Conservation (phyloP, 805 yeast genomes). For the Candida verbasci region DNA sequence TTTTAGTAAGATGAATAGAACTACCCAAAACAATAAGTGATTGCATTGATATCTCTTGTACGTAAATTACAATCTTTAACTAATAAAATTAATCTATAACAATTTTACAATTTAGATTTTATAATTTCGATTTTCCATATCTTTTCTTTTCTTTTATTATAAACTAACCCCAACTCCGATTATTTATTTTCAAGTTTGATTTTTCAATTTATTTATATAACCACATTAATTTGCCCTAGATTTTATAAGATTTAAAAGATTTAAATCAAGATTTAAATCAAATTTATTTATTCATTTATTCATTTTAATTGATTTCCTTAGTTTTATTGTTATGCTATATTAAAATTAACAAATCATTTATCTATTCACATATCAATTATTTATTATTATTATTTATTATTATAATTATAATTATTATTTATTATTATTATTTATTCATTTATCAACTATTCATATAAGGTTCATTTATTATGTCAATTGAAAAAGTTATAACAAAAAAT, state of each 20-base stretch:
- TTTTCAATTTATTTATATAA: constrained; percentile 1
- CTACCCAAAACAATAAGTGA: no score
- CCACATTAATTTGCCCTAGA: constrained; percentile 1
- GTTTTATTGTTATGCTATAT: no score
- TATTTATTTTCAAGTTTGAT: not conserved
- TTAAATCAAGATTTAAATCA: not conserved
- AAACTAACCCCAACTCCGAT: not conserved
- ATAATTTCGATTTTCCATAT: not conserved
- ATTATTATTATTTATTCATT: not conserved
- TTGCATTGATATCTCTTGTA: no score
- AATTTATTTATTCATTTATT: not conserved
- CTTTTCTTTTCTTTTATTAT: no score
- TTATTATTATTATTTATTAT: no score
- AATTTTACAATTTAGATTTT: not conserved
- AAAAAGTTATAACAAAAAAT: constrained; percentile 4
- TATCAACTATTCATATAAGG: not conserved
- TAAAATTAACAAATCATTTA: no score
- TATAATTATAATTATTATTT: no score
- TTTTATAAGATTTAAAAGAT: not conserved
- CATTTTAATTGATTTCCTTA: no score
- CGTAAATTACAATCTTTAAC: no score
- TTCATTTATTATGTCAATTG: constrained; percentile 5
- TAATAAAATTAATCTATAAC: no score
- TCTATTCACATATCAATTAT: no score
- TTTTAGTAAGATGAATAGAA: no score